Evolutionary conservation across 345 rosid species (phyloP), one percentile per base, ranked within the genome.

Genomic region (Durio zibethinus): DNA sequence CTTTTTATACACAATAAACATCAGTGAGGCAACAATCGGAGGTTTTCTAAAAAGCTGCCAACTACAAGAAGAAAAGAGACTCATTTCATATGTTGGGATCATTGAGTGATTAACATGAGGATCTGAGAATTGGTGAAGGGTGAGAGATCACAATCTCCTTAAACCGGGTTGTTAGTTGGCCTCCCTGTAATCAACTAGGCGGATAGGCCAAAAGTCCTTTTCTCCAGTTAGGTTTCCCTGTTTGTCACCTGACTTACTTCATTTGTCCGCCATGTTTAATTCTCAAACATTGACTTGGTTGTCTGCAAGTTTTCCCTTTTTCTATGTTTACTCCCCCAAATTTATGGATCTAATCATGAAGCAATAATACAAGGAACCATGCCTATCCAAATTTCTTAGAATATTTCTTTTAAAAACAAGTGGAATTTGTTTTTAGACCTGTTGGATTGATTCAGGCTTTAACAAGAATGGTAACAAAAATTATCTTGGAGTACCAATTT

Each of bases 381-480:
- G 60, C 60, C 60, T 57, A 25, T 14, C 9, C 65, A 29, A 11
- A 12, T 4, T 60, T 60, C 65, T 12, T 60, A 60, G 29, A 60
- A 29, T 50, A 18, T 8, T 29, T 60, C 36, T 14, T 14, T 29
- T 60, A 29, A 35, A 25, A 35, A 25, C 42, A 18, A 33, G 68
- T 63, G 23, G 23, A 63, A 63, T 35, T 18, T 63, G 68, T 35
- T 35, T 27, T 23, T 25, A 23, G 33, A 42, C 53, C 45, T 11
- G 53, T 47, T 29, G 16, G 23, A 16, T 27, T 70, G 16, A 48
- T 16, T 15, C 16, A 20, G 36, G 59, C 16, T 16, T 48, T 5
- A 69, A 23, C 16, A 21, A 67, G 73, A 25, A 43, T 23, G 72
- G 27, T n/a, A 65, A 38, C 29, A 71, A 68, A 59, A 74, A 42